phyloP scores from a whole-genome alignment of 2,329 filamentous ascomycete species.

The Lasiodiplodia hormozganensis region DNA sequence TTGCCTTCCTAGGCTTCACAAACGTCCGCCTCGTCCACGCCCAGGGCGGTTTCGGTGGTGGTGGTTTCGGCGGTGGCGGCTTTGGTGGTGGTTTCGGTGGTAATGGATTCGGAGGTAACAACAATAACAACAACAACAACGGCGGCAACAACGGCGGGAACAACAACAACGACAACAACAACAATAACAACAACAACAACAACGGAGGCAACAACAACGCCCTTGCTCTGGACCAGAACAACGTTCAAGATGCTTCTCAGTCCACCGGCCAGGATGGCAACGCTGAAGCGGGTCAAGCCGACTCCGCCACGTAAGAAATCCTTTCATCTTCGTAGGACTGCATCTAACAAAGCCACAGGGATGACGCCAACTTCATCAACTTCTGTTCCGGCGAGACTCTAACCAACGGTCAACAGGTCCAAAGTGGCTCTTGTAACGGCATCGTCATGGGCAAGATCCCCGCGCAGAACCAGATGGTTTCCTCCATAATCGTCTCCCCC shows the following conservation, averaged over 20 bases:
- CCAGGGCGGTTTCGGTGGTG: conserved; percentile 32
- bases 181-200: conserved; percentile 29
- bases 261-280: conserved; percentile 49
- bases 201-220: conserved; percentile 32
- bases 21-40: conserved; percentile 38
- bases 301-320: conserved; percentile 56
- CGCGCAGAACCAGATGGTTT: conserved; percentile 59
- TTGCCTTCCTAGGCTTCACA: conserved; percentile 21
- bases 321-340: conserved; percentile 26
- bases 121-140: conserved; percentile 24
- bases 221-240: conserved; percentile 44
- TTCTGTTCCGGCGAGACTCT: conserved; percentile 62
- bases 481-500: conserved; percentile 60
- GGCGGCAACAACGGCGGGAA: background rate
- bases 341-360: conserved; percentile 41
- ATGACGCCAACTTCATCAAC: conserved; percentile 66
- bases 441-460: conserved; percentile 67
- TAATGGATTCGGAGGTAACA: conserved; percentile 16
- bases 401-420: conserved; percentile 62
- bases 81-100: conserved; percentile 14
- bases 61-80: conserved; percentile 35
- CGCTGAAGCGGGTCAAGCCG: conserved; percentile 49
- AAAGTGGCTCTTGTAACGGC: conserved; percentile 62
- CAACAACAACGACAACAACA: conserved; percentile 32
- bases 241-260: conserved; percentile 53